phyloP scores from a whole-genome alignment of 2,329 filamentous ascomycete species.

The Sporothrix inflata region DNA sequence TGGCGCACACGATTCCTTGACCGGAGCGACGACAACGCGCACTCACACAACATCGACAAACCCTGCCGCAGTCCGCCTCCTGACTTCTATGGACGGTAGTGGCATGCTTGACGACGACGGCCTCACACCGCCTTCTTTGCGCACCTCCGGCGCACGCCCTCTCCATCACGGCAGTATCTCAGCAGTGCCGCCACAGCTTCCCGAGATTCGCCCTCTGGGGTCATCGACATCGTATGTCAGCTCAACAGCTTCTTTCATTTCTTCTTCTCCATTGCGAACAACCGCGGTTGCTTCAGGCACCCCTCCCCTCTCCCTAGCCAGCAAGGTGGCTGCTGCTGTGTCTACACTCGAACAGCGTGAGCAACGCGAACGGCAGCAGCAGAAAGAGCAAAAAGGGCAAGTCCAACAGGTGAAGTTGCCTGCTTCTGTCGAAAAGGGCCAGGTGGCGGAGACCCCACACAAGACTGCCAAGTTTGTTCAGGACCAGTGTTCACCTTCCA shows the following conservation, averaged over 20 bases:
- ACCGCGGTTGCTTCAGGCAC: slow-evolving; percentile 30
- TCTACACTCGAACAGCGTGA: slow-evolving; percentile 42
- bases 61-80: slow-evolving; percentile 59
- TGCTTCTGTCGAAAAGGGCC: background rate
- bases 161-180: slow-evolving; percentile 19
- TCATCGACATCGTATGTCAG: slow-evolving; percentile 59
- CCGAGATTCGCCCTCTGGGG: slow-evolving; percentile 45
- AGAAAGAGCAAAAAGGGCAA: background rate
- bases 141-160: background rate
- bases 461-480: slow-evolving; percentile 28
- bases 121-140: slow-evolving; percentile 27
- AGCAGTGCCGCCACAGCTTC: slow-evolving; percentile 25
- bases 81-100: slow-evolving; percentile 62
- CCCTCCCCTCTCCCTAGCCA: slow-evolving; percentile 37
- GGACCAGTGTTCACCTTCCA: slow-evolving; percentile 9
- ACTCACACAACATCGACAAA: slow-evolving; percentile 39
- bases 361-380: slow-evolving; percentile 5
- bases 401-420: background rate
- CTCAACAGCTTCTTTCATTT: slow-evolving; percentile 30
- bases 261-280: background rate
- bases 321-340: slow-evolving; percentile 37
- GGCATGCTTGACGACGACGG: slow-evolving; percentile 28
- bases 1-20: slow-evolving; percentile 49
- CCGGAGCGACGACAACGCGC: slow-evolving; percentile 49
- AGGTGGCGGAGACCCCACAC: background rate